A percentile compares a stretch with the other conserved stretches of the same genome.
Conservation (phyloP, 1,284 basidiomycete genomes). For the Trametes sp. region DNA sequence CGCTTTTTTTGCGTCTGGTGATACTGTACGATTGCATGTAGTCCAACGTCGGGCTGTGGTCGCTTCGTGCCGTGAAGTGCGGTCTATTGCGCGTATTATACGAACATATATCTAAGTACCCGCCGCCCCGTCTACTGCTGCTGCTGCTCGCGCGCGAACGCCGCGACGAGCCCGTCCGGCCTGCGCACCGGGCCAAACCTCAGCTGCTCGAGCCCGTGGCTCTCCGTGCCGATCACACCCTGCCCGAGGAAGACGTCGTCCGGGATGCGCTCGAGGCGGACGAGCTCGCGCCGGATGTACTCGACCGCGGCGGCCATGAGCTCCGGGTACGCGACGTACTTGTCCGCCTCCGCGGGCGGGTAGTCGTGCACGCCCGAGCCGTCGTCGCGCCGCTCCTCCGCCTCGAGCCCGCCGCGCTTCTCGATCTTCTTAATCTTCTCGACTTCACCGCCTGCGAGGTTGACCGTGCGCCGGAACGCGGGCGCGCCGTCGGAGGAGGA, state of each 20-base stretch:
- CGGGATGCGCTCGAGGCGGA: conserved; percentile 72
- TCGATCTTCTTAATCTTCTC: conserved; percentile 65
- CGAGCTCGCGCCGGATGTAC: conserved; percentile 83
- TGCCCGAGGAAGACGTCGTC: conserved; percentile 71
- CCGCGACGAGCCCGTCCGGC: conserved; percentile 9
- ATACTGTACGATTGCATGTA: neutral
- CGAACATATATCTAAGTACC: conserved; percentile 1
- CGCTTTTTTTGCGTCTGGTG: neutral
- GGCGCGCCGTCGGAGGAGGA: conserved; percentile 22
- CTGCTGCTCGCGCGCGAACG: conserved; percentile 6
- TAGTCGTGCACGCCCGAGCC: conserved; percentile 79
- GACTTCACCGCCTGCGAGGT: conserved; percentile 68
- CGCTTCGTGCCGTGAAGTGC: neutral
- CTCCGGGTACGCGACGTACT: conserved; percentile 80
- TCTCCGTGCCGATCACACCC: conserved; percentile 37
- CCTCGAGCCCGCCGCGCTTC: conserved; percentile 47
- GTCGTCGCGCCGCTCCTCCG: conserved; percentile 68
- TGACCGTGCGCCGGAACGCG: conserved; percentile 66
- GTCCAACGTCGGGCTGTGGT: too few species aligned
- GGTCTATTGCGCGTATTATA: conserved; percentile 1
- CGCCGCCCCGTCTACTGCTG: neutral
- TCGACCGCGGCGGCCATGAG: conserved; percentile 79
- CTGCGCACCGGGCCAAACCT: conserved; percentile 38
- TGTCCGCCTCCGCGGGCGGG: conserved; percentile 60
- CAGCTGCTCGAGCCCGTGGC: conserved; percentile 36